Conservation (phyloP, 2,329 filamentous ascomycete genomes). For the Coniochaeta sp. region DNA sequence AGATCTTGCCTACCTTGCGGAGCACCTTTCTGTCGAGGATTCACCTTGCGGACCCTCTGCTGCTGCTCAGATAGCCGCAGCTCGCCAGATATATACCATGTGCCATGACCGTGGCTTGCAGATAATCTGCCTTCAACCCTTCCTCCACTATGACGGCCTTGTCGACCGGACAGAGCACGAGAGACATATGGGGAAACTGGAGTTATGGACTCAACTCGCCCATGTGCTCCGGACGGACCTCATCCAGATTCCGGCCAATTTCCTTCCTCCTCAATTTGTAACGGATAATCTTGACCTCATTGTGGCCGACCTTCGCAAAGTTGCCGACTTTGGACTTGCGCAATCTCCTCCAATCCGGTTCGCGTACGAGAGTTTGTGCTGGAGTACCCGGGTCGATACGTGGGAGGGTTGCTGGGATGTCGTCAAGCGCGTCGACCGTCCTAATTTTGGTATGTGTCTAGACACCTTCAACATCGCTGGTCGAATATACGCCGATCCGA, state of each 20-base stretch:
- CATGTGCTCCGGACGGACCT: constrained; percentile 59
- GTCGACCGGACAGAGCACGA: constrained; percentile 51
- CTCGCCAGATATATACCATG: constrained; percentile 46
- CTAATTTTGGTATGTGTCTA: constrained; percentile 70
- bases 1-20: constrained; percentile 58
- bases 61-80: constrained; percentile 38
- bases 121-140: constrained; percentile 67
- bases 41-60: constrained; percentile 9
- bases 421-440: constrained; percentile 53
- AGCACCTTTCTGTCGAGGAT: constrained; percentile 10
- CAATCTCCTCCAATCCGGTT: constrained; percentile 54
- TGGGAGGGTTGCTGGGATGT: constrained; percentile 70
- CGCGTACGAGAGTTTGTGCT: constrained; percentile 67
- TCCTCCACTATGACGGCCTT: constrained; percentile 71
- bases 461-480: constrained; percentile 75
- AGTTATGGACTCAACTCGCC: constrained; percentile 62
- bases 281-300: constrained; percentile 45
- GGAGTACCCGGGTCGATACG: constrained; percentile 60
- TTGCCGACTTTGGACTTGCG: constrained; percentile 59
- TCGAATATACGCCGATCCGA: constrained; percentile 62
- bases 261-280: constrained; percentile 43
- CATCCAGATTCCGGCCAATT: constrained; percentile 68
- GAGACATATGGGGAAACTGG: constrained; percentile 52
- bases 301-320: constrained; percentile 51
- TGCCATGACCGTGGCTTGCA: constrained; percentile 47